Conservation (phyloP, 2,329 filamentous ascomycete genomes). For the Scedosporium apiospermum region DNA sequence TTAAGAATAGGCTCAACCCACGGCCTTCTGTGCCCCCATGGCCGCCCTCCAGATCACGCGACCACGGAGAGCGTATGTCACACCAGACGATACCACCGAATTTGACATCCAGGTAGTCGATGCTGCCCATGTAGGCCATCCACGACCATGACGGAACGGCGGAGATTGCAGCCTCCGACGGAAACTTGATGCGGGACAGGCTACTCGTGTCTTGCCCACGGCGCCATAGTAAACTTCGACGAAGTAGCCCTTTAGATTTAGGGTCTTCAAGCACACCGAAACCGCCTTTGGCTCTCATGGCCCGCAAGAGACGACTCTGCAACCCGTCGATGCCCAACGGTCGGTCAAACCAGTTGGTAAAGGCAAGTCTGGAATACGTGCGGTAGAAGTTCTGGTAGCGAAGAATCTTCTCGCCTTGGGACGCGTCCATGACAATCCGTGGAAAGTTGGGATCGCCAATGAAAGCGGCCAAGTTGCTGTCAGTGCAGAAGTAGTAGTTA, state of each 20-base stretch:
- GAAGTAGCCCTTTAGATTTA: not conserved
- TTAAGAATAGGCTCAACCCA: too few species aligned
- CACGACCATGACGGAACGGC: slow-evolving; percentile 23
- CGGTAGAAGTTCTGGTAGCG: slow-evolving; percentile 17
- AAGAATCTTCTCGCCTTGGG: slow-evolving; percentile 13
- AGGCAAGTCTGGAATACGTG: slow-evolving; percentile 19
- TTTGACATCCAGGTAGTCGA: slow-evolving; percentile 16
- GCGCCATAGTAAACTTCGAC: slow-evolving; percentile 18
- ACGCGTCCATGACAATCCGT: slow-evolving; percentile 1
- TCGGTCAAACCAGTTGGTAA: slow-evolving; percentile 15
- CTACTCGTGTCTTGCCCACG: slow-evolving; percentile 9
- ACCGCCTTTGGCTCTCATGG: slow-evolving; percentile 15
- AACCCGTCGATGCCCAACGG: slow-evolving; percentile 22
- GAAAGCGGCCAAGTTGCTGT: slow-evolving; percentile 11
- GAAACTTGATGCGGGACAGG: slow-evolving; percentile 5
- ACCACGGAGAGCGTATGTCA: not conserved
- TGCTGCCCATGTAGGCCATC: slow-evolving; percentile 23
- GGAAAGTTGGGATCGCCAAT: slow-evolving; percentile 20
- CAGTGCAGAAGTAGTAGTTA: not conserved
- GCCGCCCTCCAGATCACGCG: too few species aligned
- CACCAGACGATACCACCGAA: slow-evolving; percentile 10
- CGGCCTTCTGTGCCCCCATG: too few species aligned
- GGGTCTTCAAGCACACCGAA: slow-evolving; percentile 22
- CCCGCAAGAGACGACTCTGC: slow-evolving; percentile 16
- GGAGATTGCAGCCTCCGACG: not conserved